Conservation (phyloP, 164 flowering plant species). For the Umbellularia californica region DNA sequence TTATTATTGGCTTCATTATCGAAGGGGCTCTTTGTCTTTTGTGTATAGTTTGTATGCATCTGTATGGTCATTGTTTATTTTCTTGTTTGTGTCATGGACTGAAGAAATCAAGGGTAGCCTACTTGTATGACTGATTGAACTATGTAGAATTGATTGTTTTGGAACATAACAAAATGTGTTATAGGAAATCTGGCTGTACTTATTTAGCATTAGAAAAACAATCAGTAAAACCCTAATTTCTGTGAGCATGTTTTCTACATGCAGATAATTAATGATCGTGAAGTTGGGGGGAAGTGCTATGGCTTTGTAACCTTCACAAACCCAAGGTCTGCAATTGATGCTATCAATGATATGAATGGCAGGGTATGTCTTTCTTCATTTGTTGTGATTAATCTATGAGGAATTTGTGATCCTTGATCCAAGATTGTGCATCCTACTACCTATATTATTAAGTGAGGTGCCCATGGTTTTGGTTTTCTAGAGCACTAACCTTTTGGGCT, state of each 20-base stretch:
- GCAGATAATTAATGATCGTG: constrained; percentile 78
- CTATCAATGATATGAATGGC: constrained; percentile 89
- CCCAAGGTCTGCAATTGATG: constrained; percentile 75
- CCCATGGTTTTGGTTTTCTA: not conserved
- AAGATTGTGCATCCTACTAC: not conserved
- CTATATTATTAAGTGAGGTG: not conserved
- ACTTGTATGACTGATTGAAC: too few relatives aligned
- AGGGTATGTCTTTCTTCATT: constrained; percentile 46
- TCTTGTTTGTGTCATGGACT: too few relatives aligned
- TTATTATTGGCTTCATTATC: too few relatives aligned
- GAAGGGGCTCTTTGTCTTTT: too few relatives aligned
- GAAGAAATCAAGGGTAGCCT: too few relatives aligned
- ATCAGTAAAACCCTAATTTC: too few relatives aligned
- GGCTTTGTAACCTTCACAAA: constrained; percentile 88
- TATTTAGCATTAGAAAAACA: too few relatives aligned
- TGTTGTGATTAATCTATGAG: not conserved
- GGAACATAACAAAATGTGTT: too few relatives aligned
- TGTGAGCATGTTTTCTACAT: not conserved
- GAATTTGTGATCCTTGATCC: not conserved
- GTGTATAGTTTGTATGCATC: too few relatives aligned
- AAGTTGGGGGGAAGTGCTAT: constrained; percentile 83
- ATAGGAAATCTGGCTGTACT: too few relatives aligned
- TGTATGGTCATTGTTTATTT: too few relatives aligned
- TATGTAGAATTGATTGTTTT: too few relatives aligned
- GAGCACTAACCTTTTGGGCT: not conserved